Evolutionary conservation across 768 basidiomycete species (phyloP).

Genomic region (Mycena kentingensis): DNA sequence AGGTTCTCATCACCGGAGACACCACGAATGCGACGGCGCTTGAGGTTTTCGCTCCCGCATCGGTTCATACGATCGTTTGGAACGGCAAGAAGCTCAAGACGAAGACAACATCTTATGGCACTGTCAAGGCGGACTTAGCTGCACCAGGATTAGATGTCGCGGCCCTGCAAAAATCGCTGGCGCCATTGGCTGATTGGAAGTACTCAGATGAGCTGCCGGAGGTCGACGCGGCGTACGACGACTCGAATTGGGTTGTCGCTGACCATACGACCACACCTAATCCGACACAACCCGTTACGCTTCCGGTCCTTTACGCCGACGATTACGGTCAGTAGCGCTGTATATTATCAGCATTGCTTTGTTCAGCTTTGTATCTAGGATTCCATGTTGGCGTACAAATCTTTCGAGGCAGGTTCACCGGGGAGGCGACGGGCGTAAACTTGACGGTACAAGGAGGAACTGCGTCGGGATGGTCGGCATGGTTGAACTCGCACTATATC

Average conservation of each 20-base stretch:
- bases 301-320: conserved; percentile 15
- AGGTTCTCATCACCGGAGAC: conserved; percentile 53
- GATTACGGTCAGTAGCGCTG: conserved; percentile 14
- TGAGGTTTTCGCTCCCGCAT: conserved; percentile 48
- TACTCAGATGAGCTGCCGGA: conserved; percentile 58
- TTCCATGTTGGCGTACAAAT: conserved; percentile 20
- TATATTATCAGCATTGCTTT: not conserved
- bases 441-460: conserved; percentile 28
- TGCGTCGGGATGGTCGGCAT: conserved; percentile 32
- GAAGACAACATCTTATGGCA: conserved; percentile 28
- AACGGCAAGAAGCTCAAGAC: conserved; percentile 43
- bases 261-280: conserved; percentile 43
- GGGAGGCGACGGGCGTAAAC: conserved; percentile 19
- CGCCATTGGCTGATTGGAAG: conserved; percentile 48
- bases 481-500: conserved; percentile 30
- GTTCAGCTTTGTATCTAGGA: not conserved
- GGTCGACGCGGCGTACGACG: conserved; percentile 44
- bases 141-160: conserved; percentile 20
- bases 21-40: conserved; percentile 45
- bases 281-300: conserved; percentile 8
- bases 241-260: conserved; percentile 50
- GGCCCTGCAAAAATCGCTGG: conserved; percentile 20
- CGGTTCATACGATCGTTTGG: conserved; percentile 46
- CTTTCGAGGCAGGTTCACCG: conserved; percentile 27
- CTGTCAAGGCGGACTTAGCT: conserved; percentile 38